Conservation (phyloP, 2,329 filamentous ascomycete species). For the Ophiostoma sp. region DNA sequence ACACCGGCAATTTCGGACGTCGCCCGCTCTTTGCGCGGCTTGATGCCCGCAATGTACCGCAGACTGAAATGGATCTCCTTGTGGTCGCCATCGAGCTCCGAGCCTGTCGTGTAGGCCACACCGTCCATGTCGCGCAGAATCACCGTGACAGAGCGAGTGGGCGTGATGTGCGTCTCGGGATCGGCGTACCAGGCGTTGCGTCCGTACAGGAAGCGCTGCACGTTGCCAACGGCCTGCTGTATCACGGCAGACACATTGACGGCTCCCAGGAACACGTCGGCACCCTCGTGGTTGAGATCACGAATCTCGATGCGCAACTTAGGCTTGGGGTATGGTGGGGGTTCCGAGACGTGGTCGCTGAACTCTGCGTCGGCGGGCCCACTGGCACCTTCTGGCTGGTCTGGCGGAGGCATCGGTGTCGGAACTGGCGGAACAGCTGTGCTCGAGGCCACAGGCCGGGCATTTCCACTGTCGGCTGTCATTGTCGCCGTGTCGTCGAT, state of each 20-base stretch:
- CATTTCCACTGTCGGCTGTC: conserved; percentile 11
- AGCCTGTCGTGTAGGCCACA: conserved; percentile 85
- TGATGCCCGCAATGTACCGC: conserved; percentile 63
- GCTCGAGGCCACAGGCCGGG: neutral
- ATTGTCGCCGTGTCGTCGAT: conserved; percentile 3
- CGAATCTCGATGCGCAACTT: conserved; percentile 61
- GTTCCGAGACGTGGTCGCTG: conserved; percentile 1
- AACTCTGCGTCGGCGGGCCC: neutral
- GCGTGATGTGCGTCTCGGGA: conserved; percentile 48
- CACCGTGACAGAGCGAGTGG: conserved; percentile 83
- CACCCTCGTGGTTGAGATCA: conserved; percentile 60
- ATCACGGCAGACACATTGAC: conserved; percentile 65
- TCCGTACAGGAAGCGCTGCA: conserved; percentile 71
- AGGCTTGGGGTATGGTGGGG: conserved; percentile 45
- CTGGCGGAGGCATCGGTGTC: conserved; percentile 1
- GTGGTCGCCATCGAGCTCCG: conserved; percentile 77
- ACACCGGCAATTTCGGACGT: conserved; percentile 74
- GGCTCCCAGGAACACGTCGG: conserved; percentile 65
- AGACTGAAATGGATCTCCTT: conserved; percentile 92
- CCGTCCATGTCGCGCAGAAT: conserved; percentile 77
- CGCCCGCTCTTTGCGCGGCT: conserved; percentile 42
- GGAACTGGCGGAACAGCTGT: neutral
- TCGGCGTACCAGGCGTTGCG: conserved; percentile 45
- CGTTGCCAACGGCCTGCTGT: conserved; percentile 61
- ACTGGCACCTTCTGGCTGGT: no score